Percentiles rank a stretch among this genome's conserved stretches.
Conservation (phyloP, 805 yeast genomes). For the Nakazawaea ernobii region DNA sequence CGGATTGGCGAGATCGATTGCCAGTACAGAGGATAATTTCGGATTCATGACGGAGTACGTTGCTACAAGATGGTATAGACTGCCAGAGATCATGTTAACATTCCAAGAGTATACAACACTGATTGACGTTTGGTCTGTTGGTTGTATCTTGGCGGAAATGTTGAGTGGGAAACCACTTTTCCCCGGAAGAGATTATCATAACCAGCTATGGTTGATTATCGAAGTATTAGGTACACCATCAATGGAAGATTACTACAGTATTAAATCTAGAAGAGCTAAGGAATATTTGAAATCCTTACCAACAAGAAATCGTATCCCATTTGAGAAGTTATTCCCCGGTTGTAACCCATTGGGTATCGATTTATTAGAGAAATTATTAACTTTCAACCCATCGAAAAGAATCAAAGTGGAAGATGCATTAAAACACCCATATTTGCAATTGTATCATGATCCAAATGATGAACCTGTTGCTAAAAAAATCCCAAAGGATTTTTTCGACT, state of each 20-base stretch:
- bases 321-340: slow-evolving; percentile 40
- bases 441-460: slow-evolving; percentile 93
- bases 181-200: slow-evolving; percentile 92
- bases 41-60: slow-evolving; percentile 95
- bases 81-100: slow-evolving; percentile 95
- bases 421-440: slow-evolving; percentile 74
- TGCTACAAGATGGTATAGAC: slow-evolving; percentile 96
- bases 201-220: slow-evolving; percentile 80
- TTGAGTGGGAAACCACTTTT: slow-evolving; percentile 80
- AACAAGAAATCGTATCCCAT: slow-evolving; percentile 55
- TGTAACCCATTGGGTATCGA: slow-evolving; percentile 68
- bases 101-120: slow-evolving; percentile 92
- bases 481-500: slow-evolving; percentile 82
- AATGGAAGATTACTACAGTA: slow-evolving; percentile 67
- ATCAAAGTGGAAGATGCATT: slow-evolving; percentile 82
- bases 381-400: slow-evolving; percentile 79
- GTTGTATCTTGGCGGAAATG: slow-evolving; percentile 92
- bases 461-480: slow-evolving; percentile 85
- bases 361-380: slow-evolving; percentile 58
- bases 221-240: slow-evolving; percentile 85
- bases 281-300: slow-evolving; percentile 84
- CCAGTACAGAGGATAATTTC: slow-evolving; percentile 58
- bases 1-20: slow-evolving; percentile 74
- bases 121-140: slow-evolving; percentile 95
- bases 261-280: slow-evolving; percentile 77